A percentile compares a stretch with the other conserved stretches of the same genome.
Evolutionary conservation across 208 protist species (phyloP).

Genomic region (Wallacemonas sp.): DNA sequence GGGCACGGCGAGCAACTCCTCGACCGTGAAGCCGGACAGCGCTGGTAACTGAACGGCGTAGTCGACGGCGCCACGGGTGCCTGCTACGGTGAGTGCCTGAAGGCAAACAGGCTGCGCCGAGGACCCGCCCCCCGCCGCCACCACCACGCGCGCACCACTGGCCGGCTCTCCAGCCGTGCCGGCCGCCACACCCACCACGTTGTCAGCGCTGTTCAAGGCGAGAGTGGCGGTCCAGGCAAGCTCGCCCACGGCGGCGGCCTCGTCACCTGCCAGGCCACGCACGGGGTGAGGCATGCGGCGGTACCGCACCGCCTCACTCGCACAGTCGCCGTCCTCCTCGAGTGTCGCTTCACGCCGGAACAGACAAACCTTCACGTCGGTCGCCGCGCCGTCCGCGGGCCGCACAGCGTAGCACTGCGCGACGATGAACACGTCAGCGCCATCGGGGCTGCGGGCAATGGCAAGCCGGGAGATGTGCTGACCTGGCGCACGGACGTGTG

Average conservation of each 20-base stretch:
- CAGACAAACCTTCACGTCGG: slow-evolving; percentile 23
- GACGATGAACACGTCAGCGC: slow-evolving; percentile 41
- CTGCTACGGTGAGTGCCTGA: slow-evolving; percentile 29
- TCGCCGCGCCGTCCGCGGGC: neutral
- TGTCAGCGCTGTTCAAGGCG: slow-evolving; percentile 16
- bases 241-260: slow-evolving; percentile 14
- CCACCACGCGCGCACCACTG: neutral
- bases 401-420: slow-evolving; percentile 30
- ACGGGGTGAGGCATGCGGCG: slow-evolving; percentile 39
- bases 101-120: slow-evolving; percentile 11
- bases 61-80: slow-evolving; percentile 34
- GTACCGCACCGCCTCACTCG: slow-evolving; percentile 31
- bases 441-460: slow-evolving; percentile 25
- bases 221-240: slow-evolving; percentile 27
- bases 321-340: slow-evolving; percentile 1
- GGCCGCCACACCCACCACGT: neutral
- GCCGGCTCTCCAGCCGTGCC: slow-evolving; percentile 8
- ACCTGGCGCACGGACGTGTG: slow-evolving; percentile 29
- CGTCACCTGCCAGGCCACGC: too few species aligned
- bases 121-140: neutral
- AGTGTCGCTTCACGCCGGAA: slow-evolving; percentile 42
- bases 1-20: slow-evolving; percentile 36
- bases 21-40: slow-evolving; percentile 37
- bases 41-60: slow-evolving; percentile 35
- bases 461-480: slow-evolving; percentile 24